A percentile compares a stretch with the other conserved stretches of the same genome.
phyloP scores from a whole-genome alignment of 2,329 filamentous ascomycete species.

The Diaporthe ampelina region DNA sequence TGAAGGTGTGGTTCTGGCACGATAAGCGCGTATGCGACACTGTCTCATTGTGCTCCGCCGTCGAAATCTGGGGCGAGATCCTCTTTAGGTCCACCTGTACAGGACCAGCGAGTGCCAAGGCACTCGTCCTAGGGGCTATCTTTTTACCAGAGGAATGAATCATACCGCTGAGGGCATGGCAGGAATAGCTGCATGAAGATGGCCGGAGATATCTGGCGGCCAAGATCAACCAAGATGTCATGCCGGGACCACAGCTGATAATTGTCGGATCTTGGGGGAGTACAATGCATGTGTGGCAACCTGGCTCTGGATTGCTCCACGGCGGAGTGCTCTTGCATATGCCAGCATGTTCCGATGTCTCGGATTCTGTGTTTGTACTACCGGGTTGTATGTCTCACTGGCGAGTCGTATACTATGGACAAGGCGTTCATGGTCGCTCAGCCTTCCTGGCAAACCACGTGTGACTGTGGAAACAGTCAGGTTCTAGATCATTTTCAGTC shows the following conservation, averaged over 20 bases:
- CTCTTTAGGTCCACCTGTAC: neutral
- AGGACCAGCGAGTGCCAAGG: too few relatives aligned
- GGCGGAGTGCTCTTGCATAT: conserved; percentile 20
- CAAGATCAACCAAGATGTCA: neutral
- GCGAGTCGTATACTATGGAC: neutral
- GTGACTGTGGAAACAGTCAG: conserved; percentile 4
- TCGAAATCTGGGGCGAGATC: neutral
- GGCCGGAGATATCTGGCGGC: too few relatives aligned
- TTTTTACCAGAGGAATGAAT: neutral
- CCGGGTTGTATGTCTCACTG: conserved; percentile 2
- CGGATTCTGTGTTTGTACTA: conserved; percentile 29
- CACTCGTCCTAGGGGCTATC: neutral
- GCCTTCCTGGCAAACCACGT: conserved; percentile 24
- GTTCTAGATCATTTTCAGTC: neutral
- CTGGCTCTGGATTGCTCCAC: neutral
- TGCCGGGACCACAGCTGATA: neutral
- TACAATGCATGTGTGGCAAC: conserved; percentile 1
- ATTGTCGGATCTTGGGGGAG: neutral
- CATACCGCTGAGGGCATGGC: neutral
- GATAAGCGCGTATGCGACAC: too few relatives aligned
- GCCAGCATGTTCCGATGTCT: conserved; percentile 37
- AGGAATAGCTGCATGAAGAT: neutral
- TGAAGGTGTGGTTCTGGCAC: too few relatives aligned
- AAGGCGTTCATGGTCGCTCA: neutral
- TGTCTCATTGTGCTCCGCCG: neutral